A percentile compares a stretch with the other conserved stretches of the same genome.
Evolutionary conservation across 2,329 filamentous ascomycete species (phyloP).

Genomic region (Pyrenochaeta sp.): DNA sequence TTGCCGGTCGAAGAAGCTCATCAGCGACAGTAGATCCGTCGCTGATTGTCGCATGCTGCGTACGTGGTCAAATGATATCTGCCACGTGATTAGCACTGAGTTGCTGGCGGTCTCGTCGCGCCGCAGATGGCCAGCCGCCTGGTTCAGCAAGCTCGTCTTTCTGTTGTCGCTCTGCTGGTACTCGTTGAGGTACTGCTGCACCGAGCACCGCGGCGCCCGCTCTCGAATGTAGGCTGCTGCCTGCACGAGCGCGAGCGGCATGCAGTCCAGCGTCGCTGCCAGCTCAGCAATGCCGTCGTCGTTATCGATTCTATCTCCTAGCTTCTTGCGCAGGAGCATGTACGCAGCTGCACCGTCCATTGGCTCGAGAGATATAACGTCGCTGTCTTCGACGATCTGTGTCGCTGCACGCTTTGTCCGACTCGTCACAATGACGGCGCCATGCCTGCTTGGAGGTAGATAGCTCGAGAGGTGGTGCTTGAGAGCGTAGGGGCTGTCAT

Average conservation of each 20-base stretch:
- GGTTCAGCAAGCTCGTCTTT: constrained; percentile 20
- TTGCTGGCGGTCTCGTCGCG: constrained; percentile 40
- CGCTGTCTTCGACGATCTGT: constrained; percentile 8
- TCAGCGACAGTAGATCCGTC: constrained; percentile 19
- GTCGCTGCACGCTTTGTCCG: constrained; percentile 12
- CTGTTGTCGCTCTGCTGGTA: constrained; percentile 47
- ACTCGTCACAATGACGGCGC: constrained; percentile 16
- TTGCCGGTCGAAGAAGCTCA: constrained; percentile 50
- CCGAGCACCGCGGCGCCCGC: constrained; percentile 17
- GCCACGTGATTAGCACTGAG: constrained; percentile 25
- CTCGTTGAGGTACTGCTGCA: constrained; percentile 48
- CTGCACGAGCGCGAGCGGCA: constrained; percentile 47
- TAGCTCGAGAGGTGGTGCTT: not conserved
- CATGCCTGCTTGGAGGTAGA: constrained; percentile 12
- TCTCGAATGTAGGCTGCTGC: constrained; percentile 42
- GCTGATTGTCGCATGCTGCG: constrained; percentile 32
- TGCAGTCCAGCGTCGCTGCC: constrained; percentile 33
- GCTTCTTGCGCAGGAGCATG: constrained; percentile 12
- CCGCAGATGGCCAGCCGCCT: constrained; percentile 23
- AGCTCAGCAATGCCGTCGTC: constrained; percentile 22
- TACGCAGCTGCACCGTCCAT: constrained; percentile 13
- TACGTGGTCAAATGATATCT: not conserved
- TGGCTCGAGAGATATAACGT: constrained; percentile 14
- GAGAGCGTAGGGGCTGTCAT: not conserved
- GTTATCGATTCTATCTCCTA: constrained; percentile 1